A percentile compares a stretch with the other conserved stretches of the same genome.
These are phyloP conservation scores for Lepiota brunneoincarnata DNA, from an alignment of 768 basidiomycete genomes.

Conservation along the genomic window DNA sequence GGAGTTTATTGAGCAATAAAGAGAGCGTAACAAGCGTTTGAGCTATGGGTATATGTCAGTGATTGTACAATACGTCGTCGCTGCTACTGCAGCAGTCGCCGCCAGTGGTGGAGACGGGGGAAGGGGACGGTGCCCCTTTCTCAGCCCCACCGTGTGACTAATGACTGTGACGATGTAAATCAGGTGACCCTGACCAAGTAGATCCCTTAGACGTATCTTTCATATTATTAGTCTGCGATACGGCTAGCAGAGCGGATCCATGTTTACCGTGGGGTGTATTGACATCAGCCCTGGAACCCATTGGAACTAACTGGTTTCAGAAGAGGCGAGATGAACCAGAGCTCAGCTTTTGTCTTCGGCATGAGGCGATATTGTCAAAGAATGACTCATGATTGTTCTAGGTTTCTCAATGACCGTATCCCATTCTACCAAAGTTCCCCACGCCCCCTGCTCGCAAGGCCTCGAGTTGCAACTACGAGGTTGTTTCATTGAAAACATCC, in stretches of 20 bases:
- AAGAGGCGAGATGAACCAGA: background rate
- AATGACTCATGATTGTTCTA: background rate
- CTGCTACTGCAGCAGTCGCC: constrained; percentile 9
- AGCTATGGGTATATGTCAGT: constrained; percentile 7
- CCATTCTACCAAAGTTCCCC: background rate
- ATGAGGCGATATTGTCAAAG: constrained; percentile 1
- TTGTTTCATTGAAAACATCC: constrained; percentile 1
- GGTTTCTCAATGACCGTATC: background rate
- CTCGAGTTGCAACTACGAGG: background rate
- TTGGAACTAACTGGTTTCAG: background rate
- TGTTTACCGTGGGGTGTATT: background rate
- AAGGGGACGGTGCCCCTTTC: background rate
- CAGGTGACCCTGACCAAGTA: constrained; percentile 2
- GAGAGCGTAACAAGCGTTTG: constrained; percentile 2
- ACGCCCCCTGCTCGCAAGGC: background rate
- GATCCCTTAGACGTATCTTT: constrained; percentile 4
- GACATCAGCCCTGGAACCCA: background rate
- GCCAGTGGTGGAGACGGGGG: constrained; percentile 6
- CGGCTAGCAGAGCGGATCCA: background rate
- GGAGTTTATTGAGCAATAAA: constrained; percentile 11
- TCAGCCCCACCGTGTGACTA: constrained; percentile 3
- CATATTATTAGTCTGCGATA: constrained; percentile 1
- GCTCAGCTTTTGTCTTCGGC: background rate
- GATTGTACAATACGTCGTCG: background rate
- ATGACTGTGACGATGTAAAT: constrained; percentile 1